Percentiles rank a stretch among this genome's conserved stretches.
Conservation (phyloP, 129 eudicot species). For the Helianthus annuus region HanXRQr2.0-SUNRISE NC_035439.2:105537813-105538312, state of each 20-base stretch:
- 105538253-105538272: background rate
- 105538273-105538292: conserved; percentile 19
- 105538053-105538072: background rate
- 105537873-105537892: no score
- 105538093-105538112: background rate
- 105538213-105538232: background rate
- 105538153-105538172: conserved; percentile 6
- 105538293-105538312: background rate
- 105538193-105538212: conserved; percentile 6
- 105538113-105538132: background rate
- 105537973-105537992: no score
- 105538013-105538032: no score
- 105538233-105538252: background rate
- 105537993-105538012: no score
- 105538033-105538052: no score
- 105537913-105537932: no score
- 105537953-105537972: no score
- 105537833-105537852: background rate
- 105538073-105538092: background rate
- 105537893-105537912: no score
- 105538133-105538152: background rate
- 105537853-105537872: no score
- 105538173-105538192: no score
- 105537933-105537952: no score
- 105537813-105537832: background rate